Conservation (phyloP, 2,329 filamentous ascomycete species). For the Fusarium palustre region DNA sequence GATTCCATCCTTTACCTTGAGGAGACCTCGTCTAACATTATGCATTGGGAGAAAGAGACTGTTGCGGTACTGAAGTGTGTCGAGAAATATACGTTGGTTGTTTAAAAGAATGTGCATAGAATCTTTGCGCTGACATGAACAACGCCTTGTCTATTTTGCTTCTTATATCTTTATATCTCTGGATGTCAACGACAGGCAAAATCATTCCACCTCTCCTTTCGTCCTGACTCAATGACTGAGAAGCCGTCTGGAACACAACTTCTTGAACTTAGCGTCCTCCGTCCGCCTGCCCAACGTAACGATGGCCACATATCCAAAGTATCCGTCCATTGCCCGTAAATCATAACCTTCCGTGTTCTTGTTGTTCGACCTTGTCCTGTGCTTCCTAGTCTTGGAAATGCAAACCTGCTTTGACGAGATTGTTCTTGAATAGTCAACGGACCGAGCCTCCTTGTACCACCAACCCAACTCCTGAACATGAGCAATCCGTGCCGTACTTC, state of each 20-base stretch:
- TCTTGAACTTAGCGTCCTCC: neutral
- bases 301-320: constrained; percentile 3
- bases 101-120: neutral
- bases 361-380: constrained; percentile 6
- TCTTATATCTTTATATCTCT: constrained; percentile 2
- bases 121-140: constrained; percentile 16
- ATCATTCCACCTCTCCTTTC: constrained; percentile 1
- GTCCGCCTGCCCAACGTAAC: neutral
- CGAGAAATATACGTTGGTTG: neutral
- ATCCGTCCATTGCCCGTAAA: constrained; percentile 30
- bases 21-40: neutral
- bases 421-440: constrained; percentile 16
- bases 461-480: constrained; percentile 18
- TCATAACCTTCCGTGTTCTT: constrained; percentile 30
- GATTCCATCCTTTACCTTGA: neutral
- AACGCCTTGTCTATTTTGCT: constrained; percentile 29
- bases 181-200: constrained; percentile 12
- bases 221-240: neutral
- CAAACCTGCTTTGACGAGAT: constrained; percentile 28
- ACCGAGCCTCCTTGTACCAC: constrained; percentile 28
- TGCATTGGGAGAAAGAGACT: too few species aligned
- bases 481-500: constrained; percentile 22
- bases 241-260: neutral
- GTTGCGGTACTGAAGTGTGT: neutral
- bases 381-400: constrained; percentile 32